These are phyloP conservation scores for Echites panduratus DNA, from an alignment of 257 asterid species.

Conservation along the genomic window DNA sequence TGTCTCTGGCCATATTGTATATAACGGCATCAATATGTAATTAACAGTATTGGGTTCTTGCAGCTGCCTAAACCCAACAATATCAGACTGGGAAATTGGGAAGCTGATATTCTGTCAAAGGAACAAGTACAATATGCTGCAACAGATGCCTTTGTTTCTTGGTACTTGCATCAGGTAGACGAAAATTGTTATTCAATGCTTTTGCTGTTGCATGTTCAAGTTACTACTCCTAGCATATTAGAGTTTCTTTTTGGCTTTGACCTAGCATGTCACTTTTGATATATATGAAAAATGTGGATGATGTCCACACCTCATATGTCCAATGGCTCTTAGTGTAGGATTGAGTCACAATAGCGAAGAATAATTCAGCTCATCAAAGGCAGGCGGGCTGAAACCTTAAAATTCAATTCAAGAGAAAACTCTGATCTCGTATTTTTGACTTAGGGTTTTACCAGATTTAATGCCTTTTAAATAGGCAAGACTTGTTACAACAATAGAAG, in stretches of 20 bases:
- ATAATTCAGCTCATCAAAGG: no score
- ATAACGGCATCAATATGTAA: conserved; percentile 7
- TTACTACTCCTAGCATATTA: background rate
- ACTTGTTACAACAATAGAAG: no score
- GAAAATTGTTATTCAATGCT: background rate
- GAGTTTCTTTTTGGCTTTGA: no score
- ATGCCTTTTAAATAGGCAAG: no score
- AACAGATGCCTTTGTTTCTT: conserved; percentile 81
- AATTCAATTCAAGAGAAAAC: no score
- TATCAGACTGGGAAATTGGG: conserved; percentile 89
- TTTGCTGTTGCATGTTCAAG: background rate
- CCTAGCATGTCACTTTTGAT: background rate
- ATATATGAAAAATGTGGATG: background rate
- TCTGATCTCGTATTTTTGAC: no score
- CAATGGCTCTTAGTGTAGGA: no score
- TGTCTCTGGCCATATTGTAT: background rate
- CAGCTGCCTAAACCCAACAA: conserved; percentile 80
- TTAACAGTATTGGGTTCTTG: conserved; percentile 22
- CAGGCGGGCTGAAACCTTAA: no score
- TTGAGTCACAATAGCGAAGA: no score
- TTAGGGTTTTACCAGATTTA: no score
- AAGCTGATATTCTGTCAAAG: conserved; percentile 54
- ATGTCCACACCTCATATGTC: no score
- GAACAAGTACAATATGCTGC: conserved; percentile 78
- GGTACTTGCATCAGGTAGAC: conserved; percentile 77